phyloP scores from a whole-genome alignment of 2,329 filamentous ascomycete genomes.

The Colletotrichum noveboracense region DNA sequence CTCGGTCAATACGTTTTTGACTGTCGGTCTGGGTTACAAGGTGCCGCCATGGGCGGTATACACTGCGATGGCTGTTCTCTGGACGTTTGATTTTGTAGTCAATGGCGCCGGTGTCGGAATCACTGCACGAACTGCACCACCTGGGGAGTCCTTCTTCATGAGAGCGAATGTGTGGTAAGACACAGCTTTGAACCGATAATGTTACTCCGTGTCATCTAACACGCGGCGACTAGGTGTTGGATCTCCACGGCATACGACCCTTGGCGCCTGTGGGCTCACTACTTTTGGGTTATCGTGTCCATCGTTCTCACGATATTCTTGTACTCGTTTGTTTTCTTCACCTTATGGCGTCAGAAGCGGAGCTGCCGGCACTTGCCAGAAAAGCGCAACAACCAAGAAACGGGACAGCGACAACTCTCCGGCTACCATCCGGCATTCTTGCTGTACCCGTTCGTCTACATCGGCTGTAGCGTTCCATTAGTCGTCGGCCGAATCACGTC shows the following conservation, averaged over 20 bases:
- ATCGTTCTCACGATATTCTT: slow-evolving; percentile 41
- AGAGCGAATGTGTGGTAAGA: slow-evolving; percentile 13
- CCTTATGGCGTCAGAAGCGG: slow-evolving; percentile 29
- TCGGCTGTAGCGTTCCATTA: slow-evolving; percentile 66
- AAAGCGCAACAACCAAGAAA: not conserved
- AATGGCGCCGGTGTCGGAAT: not conserved
- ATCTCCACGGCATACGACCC: slow-evolving; percentile 55
- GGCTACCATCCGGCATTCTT: slow-evolving; percentile 48
- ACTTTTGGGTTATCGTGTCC: slow-evolving; percentile 63
- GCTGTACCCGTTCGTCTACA: slow-evolving; percentile 66
- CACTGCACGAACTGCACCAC: not conserved
- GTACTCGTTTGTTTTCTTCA: slow-evolving; percentile 45
- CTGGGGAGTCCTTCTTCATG: slow-evolving; percentile 11
- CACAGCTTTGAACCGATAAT: not conserved
- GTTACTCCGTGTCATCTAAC: not conserved
- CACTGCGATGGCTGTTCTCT: slow-evolving; percentile 43
- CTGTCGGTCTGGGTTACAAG: slow-evolving; percentile 54
- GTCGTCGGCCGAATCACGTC: slow-evolving; percentile 62
- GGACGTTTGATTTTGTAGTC: slow-evolving; percentile 45
- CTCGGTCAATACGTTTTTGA: slow-evolving; percentile 61
- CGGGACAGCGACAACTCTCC: not conserved
- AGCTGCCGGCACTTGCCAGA: slow-evolving; percentile 4
- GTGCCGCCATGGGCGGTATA: slow-evolving; percentile 50
- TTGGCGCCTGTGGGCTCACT: slow-evolving; percentile 64
- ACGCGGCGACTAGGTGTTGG: slow-evolving; percentile 57